A percentile compares a stretch with the other conserved stretches of the same genome.
Conservation (phyloP, 345 rosid genomes). For the Camelina sativa region DNA sequence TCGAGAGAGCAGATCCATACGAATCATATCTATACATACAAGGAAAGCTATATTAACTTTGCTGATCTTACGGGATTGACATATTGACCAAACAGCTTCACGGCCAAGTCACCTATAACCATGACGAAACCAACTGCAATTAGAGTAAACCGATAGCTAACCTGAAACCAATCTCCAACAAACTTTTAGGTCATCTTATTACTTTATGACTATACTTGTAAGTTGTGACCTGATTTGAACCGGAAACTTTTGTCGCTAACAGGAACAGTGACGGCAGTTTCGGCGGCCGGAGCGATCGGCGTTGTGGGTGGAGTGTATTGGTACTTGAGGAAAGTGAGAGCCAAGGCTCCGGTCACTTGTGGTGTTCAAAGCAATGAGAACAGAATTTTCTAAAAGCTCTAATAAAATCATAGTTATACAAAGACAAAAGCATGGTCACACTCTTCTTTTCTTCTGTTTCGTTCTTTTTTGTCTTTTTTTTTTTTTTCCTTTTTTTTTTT, state of each 20-base stretch:
- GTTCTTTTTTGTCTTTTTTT: not conserved
- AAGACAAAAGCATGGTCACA: constrained; percentile 6
- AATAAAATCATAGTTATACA: not conserved
- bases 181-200: not conserved
- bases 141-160: too few species aligned
- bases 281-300: constrained; percentile 76
- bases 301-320: constrained; percentile 72
- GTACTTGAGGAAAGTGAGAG: constrained; percentile 79
- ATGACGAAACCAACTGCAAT: too few species aligned
- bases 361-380: constrained; percentile 93
- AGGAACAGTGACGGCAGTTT: constrained; percentile 77
- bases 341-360: constrained; percentile 81
- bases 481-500: not conserved
- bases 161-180: too few species aligned
- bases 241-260: constrained; percentile 7
- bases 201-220: not conserved
- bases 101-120: too few species aligned
- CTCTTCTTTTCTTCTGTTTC: constrained; percentile 19
- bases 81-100: too few species aligned
- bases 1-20: too few species aligned
- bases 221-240: constrained; percentile 11
- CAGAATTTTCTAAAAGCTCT: constrained; percentile 61
- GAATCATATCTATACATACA: too few species aligned
- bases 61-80: too few species aligned
- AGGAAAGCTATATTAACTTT: too few species aligned